Conservation (phyloP, 805 yeast genomes). For the Metschnikowia proteae region DNA sequence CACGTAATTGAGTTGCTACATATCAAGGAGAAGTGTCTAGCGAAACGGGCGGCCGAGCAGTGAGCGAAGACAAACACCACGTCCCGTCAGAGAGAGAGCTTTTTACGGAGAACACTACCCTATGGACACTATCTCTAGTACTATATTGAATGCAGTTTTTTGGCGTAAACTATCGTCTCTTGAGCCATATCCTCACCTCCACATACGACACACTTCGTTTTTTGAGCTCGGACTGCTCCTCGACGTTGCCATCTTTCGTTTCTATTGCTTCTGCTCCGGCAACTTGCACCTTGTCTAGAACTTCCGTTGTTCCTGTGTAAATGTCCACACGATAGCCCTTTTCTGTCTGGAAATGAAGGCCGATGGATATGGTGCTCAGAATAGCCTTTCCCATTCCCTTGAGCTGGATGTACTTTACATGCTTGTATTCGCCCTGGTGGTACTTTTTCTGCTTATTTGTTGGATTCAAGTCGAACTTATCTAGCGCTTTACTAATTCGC, state of each 20-base stretch:
- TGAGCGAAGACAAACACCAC: no score
- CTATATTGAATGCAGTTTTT: no score
- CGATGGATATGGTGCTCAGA: slow-evolving; percentile 60
- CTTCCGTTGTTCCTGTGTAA: slow-evolving; percentile 60
- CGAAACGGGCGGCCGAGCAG: slow-evolving; percentile 12
- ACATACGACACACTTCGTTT: slow-evolving; percentile 48
- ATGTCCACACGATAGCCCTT: slow-evolving; percentile 53
- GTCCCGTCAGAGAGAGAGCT: no score
- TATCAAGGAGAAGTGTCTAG: slow-evolving; percentile 35
- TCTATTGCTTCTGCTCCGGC: slow-evolving; percentile 10
- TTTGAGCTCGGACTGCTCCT: slow-evolving; percentile 32
- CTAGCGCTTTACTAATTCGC: slow-evolving; percentile 52
- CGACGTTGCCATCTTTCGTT: slow-evolving; percentile 23
- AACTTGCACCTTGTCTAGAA: slow-evolving; percentile 60
- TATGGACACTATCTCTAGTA: no score
- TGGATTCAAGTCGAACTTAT: slow-evolving; percentile 33
- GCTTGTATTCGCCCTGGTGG: slow-evolving; percentile 35
- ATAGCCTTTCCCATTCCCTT: slow-evolving; percentile 74
- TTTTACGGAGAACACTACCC: no score
- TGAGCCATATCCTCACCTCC: slow-evolving; percentile 42
- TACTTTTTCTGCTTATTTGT: slow-evolving; percentile 20
- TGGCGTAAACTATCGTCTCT: slow-evolving; percentile 8
- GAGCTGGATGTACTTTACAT: slow-evolving; percentile 47
- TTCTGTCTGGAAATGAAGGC: slow-evolving; percentile 51
- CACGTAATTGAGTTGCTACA: slow-evolving; percentile 50